Conservation (phyloP, 2,329 filamentous ascomycete species). For the Aspergillus intermedius region DNA sequence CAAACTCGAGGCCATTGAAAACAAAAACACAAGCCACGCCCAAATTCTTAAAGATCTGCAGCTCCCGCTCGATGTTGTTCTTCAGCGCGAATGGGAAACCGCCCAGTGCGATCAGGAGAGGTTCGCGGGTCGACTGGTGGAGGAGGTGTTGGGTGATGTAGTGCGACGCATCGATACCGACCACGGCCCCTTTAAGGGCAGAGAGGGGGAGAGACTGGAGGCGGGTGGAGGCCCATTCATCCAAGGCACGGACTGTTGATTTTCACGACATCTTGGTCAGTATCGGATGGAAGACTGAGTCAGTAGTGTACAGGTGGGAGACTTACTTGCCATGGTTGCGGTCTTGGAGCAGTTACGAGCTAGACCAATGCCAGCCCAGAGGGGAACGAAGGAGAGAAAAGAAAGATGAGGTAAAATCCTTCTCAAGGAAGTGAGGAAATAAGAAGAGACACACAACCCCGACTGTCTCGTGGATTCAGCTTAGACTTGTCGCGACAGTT, state of each 20-base stretch:
- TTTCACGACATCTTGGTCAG: conserved; percentile 1
- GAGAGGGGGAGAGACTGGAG: conserved; percentile 56
- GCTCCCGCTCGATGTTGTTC: conserved; percentile 66
- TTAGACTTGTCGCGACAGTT: conserved; percentile 1
- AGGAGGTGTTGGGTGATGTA: conserved; percentile 77
- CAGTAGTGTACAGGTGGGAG: conserved; percentile 5
- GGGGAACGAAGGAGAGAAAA: conserved; percentile 4
- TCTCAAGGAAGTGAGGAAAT: not conserved
- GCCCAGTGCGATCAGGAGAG: conserved; percentile 81
- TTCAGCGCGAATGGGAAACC: conserved; percentile 76
- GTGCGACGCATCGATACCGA: conserved; percentile 84
- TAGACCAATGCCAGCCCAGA: conserved; percentile 17
- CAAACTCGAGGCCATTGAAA: conserved; percentile 80
- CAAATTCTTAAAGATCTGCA: conserved; percentile 63
- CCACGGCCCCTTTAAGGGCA: conserved; percentile 64
- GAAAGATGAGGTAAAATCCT: not conserved
- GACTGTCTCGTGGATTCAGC: no score
- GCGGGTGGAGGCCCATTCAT: conserved; percentile 51
- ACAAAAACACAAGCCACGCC: conserved; percentile 78
- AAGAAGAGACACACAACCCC: not conserved
- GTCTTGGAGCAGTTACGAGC: conserved; percentile 4
- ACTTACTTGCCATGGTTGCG: conserved; percentile 33
- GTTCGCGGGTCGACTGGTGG: conserved; percentile 66
- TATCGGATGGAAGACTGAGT: conserved; percentile 3
- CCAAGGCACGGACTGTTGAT: conserved; percentile 44